Evolutionary conservation across 2,329 filamentous ascomycete genomes (phyloP).

Genomic region (Ilyonectria destructans): DNA sequence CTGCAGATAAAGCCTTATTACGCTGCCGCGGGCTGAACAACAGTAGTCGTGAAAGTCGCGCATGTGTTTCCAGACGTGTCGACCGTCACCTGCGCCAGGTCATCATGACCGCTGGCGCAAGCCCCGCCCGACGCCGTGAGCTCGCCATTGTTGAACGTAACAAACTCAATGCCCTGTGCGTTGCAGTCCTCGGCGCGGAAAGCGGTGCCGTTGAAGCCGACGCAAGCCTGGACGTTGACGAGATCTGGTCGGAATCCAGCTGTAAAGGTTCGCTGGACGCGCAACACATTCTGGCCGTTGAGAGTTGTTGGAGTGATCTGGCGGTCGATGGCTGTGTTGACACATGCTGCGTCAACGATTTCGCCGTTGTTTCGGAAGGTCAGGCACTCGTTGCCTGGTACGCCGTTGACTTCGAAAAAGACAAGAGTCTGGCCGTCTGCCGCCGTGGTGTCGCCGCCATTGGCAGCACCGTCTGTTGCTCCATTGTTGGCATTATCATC

Average conservation of each 20-base stretch:
- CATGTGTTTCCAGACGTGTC: conserved; percentile 23
- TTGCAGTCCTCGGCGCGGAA: conserved; percentile 39
- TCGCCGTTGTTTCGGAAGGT: conserved; percentile 41
- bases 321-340: conserved; percentile 34
- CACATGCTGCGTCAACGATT: conserved; percentile 40
- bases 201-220: conserved; percentile 39
- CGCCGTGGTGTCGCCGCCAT: conserved; percentile 1
- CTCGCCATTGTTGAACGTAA: conserved; percentile 35
- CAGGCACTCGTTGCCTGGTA: conserved; percentile 38
- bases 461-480: background rate
- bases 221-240: conserved; percentile 33
- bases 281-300: conserved; percentile 31
- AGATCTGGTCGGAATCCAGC: conserved; percentile 37
- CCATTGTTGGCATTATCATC: conserved; percentile 3
- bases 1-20: background rate
- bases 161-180: conserved; percentile 24
- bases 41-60: conserved; percentile 31
- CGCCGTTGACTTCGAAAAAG: conserved; percentile 33
- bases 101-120: conserved; percentile 34
- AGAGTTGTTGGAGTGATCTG: conserved; percentile 32
- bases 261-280: conserved; percentile 38
- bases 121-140: conserved; percentile 31
- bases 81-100: conserved; percentile 33
- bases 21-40: conserved; percentile 25
- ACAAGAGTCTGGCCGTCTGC: conserved; percentile 35